These are phyloP conservation scores for Sabuloglossum arenarium DNA, from an alignment of 495 filamentous ascomycete species.

Conservation along the genomic window DNA sequence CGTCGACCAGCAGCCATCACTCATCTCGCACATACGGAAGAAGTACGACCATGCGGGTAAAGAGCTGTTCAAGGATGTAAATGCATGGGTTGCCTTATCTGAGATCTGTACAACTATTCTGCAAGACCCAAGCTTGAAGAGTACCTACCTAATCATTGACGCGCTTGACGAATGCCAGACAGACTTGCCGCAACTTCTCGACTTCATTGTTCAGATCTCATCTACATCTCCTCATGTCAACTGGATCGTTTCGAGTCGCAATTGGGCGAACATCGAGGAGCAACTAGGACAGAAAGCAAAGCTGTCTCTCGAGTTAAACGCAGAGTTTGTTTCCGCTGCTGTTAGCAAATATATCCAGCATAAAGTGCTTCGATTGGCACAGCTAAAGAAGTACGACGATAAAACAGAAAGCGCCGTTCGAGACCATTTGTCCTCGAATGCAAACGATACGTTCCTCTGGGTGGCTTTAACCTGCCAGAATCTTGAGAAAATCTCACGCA, in stretches of 20 bases:
- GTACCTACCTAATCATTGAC: slow-evolving; percentile 22
- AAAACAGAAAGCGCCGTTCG: neutral
- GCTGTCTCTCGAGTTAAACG: neutral
- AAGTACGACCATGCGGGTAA: slow-evolving; percentile 14
- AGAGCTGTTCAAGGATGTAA: slow-evolving; percentile 16
- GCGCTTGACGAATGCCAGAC: slow-evolving; percentile 26
- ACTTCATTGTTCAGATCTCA: slow-evolving; percentile 13
- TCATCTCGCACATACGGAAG: slow-evolving; percentile 15
- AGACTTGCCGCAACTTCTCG: slow-evolving; percentile 15
- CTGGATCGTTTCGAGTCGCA: neutral
- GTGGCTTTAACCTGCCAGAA: neutral
- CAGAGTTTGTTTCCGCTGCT: neutral
- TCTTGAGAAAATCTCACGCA: neutral
- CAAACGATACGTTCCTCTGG: neutral
- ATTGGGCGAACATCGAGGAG: neutral
- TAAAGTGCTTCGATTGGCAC: neutral
- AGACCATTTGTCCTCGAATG: neutral
- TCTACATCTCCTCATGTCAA: neutral
- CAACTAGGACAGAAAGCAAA: neutral
- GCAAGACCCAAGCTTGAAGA: slow-evolving; percentile 10
- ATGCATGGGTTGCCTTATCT: slow-evolving; percentile 13
- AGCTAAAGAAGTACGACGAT: neutral
- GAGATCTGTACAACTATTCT: slow-evolving; percentile 17
- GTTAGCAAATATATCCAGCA: neutral
- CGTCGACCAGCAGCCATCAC: slow-evolving; percentile 15